These are phyloP conservation scores for Beta lomatogona DNA, from an alignment of 179 eudicot species.

Conservation along the genomic window DNA sequence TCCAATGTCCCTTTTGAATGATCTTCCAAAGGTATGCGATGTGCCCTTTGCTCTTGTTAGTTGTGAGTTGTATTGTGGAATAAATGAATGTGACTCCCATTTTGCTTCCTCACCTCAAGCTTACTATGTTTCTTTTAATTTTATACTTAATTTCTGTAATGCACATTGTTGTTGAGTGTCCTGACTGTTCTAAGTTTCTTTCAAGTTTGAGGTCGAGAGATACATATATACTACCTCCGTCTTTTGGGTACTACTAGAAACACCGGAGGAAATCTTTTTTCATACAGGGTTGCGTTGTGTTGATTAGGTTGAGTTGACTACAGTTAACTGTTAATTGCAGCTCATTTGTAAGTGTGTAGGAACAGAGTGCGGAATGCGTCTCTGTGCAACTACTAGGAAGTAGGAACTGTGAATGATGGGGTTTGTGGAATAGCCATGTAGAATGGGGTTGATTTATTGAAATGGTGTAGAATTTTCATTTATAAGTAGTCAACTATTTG, in stretches of 20 bases:
- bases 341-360: neutral
- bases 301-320: neutral
- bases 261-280: too few species aligned
- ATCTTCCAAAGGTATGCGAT: conserved; percentile 69
- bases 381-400: too few species aligned
- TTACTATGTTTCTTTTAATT: neutral
- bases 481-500: too few species aligned
- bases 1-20: conserved; percentile 92
- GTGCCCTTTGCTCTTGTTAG: neutral
- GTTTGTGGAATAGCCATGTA: neutral
- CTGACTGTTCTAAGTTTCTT: neutral
- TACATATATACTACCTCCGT: too few species aligned
- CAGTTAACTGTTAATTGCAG: neutral
- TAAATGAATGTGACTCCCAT: neutral
- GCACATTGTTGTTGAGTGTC: neutral
- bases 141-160: neutral
- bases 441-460: neutral
- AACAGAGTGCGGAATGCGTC: neutral
- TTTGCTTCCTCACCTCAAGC: neutral
- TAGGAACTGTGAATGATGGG: too few species aligned
- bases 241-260: too few species aligned
- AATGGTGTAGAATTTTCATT: too few species aligned
- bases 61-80: neutral
- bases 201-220: conserved; percentile 1
- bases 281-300: neutral